Evolutionary conservation across 768 basidiomycete species (phyloP).

Genomic region (Kwoniella pini): DNA sequence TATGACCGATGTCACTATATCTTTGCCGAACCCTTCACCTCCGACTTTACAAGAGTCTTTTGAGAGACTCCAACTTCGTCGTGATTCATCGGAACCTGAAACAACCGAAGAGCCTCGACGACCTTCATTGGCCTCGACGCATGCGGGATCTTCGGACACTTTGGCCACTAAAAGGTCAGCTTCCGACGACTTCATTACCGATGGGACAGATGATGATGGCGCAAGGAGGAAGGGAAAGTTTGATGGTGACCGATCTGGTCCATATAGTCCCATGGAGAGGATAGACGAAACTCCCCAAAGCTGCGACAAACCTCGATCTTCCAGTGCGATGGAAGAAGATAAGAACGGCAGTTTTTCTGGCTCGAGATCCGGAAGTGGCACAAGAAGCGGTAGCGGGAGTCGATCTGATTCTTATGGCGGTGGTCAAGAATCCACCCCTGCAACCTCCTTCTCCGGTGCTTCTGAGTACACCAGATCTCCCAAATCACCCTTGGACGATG

Average conservation of each 20-base stretch:
- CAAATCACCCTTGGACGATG: slow-evolving; percentile 7
- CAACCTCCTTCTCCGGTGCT: slow-evolving; percentile 10
- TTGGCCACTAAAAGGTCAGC: slow-evolving; percentile 16
- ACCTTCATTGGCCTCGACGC: slow-evolving; percentile 13
- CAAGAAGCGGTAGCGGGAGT: slow-evolving; percentile 3
- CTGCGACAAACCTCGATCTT: not conserved
- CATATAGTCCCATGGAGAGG: slow-evolving; percentile 11
- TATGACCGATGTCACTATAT: slow-evolving; percentile 69
- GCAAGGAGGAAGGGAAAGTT: slow-evolving; percentile 15
- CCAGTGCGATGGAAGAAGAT: slow-evolving; percentile 4
- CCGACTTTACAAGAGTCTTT: slow-evolving; percentile 29
- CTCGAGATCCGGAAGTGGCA: slow-evolving; percentile 12
- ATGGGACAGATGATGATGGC: slow-evolving; percentile 8
- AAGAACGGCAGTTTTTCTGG: slow-evolving; percentile 16
- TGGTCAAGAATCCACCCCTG: slow-evolving; percentile 11
- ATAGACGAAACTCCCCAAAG: not conserved
- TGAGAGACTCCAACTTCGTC: slow-evolving; percentile 15
- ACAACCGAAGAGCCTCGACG: slow-evolving; percentile 6
- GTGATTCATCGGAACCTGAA: not conserved
- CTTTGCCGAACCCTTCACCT: slow-evolving; percentile 47
- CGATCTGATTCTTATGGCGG: slow-evolving; percentile 1
- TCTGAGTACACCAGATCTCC: slow-evolving; percentile 14
- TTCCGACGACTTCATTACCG: slow-evolving; percentile 6
- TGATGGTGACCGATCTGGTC: slow-evolving; percentile 3
- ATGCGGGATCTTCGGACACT: slow-evolving; percentile 16